These are phyloP conservation scores for Euphorbia lathyris DNA, from an alignment of 345 rosid species.

Conservation along the genomic window DNA sequence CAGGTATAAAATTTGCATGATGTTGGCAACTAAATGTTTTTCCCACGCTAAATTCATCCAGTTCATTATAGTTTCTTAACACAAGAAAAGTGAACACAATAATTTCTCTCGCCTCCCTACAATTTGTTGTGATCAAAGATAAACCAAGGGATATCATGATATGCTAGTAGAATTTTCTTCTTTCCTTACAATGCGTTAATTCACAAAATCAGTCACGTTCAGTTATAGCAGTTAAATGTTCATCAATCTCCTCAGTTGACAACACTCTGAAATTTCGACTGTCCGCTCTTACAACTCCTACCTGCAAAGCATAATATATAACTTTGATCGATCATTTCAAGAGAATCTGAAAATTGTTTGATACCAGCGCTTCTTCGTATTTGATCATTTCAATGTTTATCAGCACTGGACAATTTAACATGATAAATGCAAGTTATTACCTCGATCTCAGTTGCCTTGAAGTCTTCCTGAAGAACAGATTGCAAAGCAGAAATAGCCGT, in stretches of 20 bases:
- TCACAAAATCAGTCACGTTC: conserved; percentile 54
- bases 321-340: too few species aligned
- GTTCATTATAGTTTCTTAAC: not conserved
- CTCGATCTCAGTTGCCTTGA: conserved; percentile 95
- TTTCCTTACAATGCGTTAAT: not conserved
- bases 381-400: not conserved
- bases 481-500: conserved; percentile 80
- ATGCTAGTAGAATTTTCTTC: not conserved
- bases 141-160: not conserved
- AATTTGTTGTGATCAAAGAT: not conserved
- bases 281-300: conserved; percentile 72
- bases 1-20: not conserved
- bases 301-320: conserved; percentile 34
- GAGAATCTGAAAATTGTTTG: too few species aligned
- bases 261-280: conserved; percentile 51
- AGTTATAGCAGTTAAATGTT: conserved; percentile 75
- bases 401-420: not conserved
- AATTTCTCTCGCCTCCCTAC: not conserved
- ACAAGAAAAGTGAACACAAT: not conserved
- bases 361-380: not conserved
- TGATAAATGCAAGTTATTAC: conserved; percentile 25
- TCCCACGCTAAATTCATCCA: not conserved
- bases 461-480: conserved; percentile 88
- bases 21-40: not conserved
- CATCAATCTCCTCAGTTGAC: conserved; percentile 71